These are phyloP conservation scores for Bipolaris sorokiniana DNA, from an alignment of 2,329 filamentous ascomycete genomes.

Conservation along the genomic window DNA sequence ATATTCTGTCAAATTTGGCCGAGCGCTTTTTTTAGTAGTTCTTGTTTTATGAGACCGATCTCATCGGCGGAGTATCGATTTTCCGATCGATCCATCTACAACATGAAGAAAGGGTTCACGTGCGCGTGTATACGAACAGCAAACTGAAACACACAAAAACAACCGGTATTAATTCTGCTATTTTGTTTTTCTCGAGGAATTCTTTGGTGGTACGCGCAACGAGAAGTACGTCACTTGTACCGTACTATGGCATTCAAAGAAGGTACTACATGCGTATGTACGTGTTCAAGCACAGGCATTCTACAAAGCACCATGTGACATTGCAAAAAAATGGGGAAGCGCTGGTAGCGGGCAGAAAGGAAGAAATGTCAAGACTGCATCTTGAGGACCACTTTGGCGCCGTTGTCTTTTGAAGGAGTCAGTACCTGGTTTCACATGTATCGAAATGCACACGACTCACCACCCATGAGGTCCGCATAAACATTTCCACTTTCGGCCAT, in stretches of 20 bases:
- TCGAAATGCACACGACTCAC: constrained; percentile 10
- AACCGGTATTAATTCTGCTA: no score
- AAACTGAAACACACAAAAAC: no score
- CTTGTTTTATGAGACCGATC: no score
- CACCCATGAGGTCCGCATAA: constrained; percentile 20
- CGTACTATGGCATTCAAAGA: neutral
- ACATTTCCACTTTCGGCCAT: constrained; percentile 17
- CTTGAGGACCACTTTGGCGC: constrained; percentile 9
- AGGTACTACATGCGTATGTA: neutral
- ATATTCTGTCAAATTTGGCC: no score
- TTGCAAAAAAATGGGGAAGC: neutral
- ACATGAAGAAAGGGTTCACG: no score
- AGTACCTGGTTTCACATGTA: neutral
- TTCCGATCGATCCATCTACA: no score
- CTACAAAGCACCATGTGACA: neutral
- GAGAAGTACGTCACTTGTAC: neutral
- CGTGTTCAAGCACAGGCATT: neutral
- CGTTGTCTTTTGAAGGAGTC: neutral
- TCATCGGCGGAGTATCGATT: no score
- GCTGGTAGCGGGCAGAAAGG: no score
- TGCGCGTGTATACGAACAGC: no score
- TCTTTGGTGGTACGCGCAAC: neutral
- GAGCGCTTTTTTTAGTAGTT: no score
- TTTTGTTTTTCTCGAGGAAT: neutral
- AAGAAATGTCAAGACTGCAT: constrained; percentile 3